These are phyloP conservation scores for Trichosporon asahii DNA, from an alignment of 1,284 basidiomycete genomes.

Conservation along the genomic window DNA sequence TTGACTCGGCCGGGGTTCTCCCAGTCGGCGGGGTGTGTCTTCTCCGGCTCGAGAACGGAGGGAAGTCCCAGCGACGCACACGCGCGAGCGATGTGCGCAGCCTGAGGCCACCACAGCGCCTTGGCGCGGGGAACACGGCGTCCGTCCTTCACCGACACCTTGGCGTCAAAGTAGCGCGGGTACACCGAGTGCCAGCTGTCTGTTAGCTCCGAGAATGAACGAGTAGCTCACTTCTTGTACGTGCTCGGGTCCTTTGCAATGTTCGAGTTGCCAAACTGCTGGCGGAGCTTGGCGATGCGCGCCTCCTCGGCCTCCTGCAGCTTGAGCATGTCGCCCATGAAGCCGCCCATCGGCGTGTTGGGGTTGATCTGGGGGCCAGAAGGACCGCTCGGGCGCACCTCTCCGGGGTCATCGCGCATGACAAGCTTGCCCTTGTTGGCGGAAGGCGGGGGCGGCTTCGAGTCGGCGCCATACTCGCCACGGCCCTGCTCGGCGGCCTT, in stretches of 20 bases:
- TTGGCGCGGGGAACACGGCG: conserved; percentile 75
- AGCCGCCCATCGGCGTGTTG: conserved; percentile 52
- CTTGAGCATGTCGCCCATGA: conserved; percentile 53
- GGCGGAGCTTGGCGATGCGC: conserved; percentile 44
- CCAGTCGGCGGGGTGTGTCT: conserved; percentile 91
- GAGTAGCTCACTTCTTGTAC: conserved; percentile 44
- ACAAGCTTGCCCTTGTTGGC: conserved; percentile 36
- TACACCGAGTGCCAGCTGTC: conserved; percentile 89
- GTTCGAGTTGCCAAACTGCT: conserved; percentile 42
- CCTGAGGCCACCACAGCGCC: conserved; percentile 89
- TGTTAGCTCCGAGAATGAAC: conserved; percentile 2
- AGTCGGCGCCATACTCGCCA: conserved; percentile 48
- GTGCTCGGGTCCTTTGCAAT: conserved; percentile 42
- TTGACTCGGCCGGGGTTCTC: conserved; percentile 91
- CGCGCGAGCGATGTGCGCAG: conserved; percentile 84
- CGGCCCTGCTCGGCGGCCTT: conserved; percentile 52
- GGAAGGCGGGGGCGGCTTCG: conserved; percentile 33
- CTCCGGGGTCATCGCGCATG: conserved; percentile 30
- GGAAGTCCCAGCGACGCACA: conserved; percentile 70
- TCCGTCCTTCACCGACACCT: conserved; percentile 77
- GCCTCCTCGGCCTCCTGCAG: conserved; percentile 50
- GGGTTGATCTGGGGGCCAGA: conserved; percentile 33
- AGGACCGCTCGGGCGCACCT: conserved; percentile 27
- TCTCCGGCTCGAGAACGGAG: conserved; percentile 75
- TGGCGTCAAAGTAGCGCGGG: conserved; percentile 95